phyloP scores from a whole-genome alignment of 306 rosid species.

The Betula pendula region DNA sequence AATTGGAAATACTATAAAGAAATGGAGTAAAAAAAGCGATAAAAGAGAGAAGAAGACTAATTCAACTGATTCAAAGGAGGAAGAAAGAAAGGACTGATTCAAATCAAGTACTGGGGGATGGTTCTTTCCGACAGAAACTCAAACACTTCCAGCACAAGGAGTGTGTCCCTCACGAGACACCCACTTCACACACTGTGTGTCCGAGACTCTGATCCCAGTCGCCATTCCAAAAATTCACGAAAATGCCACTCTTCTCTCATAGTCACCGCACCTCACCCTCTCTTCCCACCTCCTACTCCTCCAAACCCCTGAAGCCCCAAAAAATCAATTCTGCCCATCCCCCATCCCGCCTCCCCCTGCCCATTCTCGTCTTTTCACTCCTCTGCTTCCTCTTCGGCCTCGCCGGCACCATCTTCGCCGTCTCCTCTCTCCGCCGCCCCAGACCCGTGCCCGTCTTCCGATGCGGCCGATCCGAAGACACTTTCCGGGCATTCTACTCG shows the following conservation, averaged over 20 bases:
- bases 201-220: neutral
- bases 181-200: no score
- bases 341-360: conserved; percentile 9
- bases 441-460: conserved; percentile 31
- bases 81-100: neutral
- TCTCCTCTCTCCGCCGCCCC: conserved; percentile 33
- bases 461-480: conserved; percentile 38
- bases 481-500: conserved; percentile 34
- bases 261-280: conserved; percentile 23
- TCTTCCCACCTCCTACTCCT: conserved; percentile 27
- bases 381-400: conserved; percentile 35
- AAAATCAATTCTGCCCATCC: conserved; percentile 14
- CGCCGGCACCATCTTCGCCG: conserved; percentile 30
- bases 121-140: no score
- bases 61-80: no score
- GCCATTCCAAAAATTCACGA: neutral
- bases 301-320: conserved; percentile 31
- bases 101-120: no score
- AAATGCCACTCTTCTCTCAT: conserved; percentile 37
- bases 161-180: neutral
- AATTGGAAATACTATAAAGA: no score
- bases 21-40: no score
- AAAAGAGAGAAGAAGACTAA: no score
- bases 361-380: conserved; percentile 28
- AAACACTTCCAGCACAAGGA: neutral